Evolutionary conservation across 2,329 filamentous ascomycete genomes (phyloP).

Genomic region (Colletotrichum filicis): DNA sequence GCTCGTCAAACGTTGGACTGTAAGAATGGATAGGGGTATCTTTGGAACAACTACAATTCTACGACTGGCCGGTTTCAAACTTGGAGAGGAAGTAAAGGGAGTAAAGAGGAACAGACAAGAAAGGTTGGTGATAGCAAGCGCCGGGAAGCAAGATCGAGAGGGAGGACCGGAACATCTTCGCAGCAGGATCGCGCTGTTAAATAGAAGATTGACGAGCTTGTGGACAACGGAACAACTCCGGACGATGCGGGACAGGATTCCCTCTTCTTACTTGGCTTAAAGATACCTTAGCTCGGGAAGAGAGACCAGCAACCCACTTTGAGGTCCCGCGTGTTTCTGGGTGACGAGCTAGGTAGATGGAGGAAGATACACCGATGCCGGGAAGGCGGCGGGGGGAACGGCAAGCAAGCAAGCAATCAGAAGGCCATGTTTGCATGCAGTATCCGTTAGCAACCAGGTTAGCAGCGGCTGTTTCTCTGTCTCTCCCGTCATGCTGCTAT

Average conservation of each 20-base stretch:
- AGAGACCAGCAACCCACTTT: not conserved
- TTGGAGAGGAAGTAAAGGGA: not conserved
- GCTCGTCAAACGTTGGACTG: not conserved
- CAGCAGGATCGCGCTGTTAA: conserved; percentile 17
- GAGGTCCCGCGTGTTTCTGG: not conserved
- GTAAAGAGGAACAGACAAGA: not conserved
- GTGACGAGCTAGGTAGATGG: not conserved
- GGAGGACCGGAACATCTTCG: not conserved
- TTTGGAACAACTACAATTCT: not conserved
- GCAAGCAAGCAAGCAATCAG: conserved; percentile 8
- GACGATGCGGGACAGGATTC: conserved; percentile 5
- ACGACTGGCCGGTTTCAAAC: not conserved
- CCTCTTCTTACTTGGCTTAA: not conserved
- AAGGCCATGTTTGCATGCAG: conserved; percentile 10
- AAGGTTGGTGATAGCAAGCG: not conserved
- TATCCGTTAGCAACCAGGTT: not conserved
- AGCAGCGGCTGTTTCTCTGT: not conserved
- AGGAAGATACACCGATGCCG: not conserved
- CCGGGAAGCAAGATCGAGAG: not conserved
- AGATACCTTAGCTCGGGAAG: not conserved
- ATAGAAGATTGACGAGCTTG: conserved; percentile 16
- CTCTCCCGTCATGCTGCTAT: not conserved
- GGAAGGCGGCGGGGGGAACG: not conserved
- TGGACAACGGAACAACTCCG: conserved; percentile 19
- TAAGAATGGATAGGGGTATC: not conserved